A percentile compares a stretch with the other conserved stretches of the same genome.
phyloP scores from a whole-genome alignment of 306 rosid genomes.

The Glycyrrhiza uralensis region DNA sequence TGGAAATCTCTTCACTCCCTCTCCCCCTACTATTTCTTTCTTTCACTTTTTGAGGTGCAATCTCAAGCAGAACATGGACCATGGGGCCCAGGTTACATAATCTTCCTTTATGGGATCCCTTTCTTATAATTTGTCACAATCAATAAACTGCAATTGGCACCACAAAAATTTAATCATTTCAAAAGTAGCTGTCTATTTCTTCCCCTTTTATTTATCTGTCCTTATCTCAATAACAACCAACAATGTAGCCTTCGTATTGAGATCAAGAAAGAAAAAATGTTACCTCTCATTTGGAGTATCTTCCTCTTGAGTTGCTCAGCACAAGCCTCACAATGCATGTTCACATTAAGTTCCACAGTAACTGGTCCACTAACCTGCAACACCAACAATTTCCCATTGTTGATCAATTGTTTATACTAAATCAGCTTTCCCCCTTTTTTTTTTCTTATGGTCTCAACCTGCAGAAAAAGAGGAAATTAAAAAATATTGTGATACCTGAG shows the following conservation, averaged over 20 bases:
- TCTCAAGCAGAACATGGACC: slow-evolving; percentile 24
- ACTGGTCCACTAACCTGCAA: slow-evolving; percentile 65
- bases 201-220: not conserved
- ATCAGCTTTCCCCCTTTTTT: not conserved
- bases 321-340: slow-evolving; percentile 98
- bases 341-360: slow-evolving; percentile 80
- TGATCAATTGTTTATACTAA: not conserved
- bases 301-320: slow-evolving; percentile 85
- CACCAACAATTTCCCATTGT: not conserved
- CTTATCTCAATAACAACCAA: slow-evolving; percentile 9
- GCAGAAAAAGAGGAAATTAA: not conserved
- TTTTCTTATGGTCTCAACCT: not conserved
- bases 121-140: slow-evolving; percentile 21
- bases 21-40: not conserved
- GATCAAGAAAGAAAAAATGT: not conserved
- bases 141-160: slow-evolving; percentile 12
- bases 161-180: slow-evolving; percentile 3
- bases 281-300: slow-evolving; percentile 96
- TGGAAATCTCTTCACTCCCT: not conserved
- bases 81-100: slow-evolving; percentile 18
- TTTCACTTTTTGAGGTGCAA: slow-evolving; percentile 11
- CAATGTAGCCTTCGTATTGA: slow-evolving; percentile 13
- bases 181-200: slow-evolving; percentile 22
- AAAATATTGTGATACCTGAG: slow-evolving; percentile 52
- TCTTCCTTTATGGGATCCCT: slow-evolving; percentile 23